Conservation (phyloP, 2,329 filamentous ascomycete genomes). For the Fusarium sp. region DNA sequence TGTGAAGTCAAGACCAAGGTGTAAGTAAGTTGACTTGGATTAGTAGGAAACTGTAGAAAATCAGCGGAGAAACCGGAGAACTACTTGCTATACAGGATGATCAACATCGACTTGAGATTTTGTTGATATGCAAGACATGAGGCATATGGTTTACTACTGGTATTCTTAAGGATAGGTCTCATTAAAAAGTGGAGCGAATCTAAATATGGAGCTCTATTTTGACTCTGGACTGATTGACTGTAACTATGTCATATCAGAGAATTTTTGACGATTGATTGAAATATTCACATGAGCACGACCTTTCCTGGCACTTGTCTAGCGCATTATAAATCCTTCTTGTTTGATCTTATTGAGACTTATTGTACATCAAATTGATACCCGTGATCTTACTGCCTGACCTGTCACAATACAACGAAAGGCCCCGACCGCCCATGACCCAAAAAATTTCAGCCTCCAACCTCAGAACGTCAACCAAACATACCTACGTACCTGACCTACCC, state of each 20-base stretch:
- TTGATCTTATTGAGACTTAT: background rate
- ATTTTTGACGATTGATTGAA: background rate
- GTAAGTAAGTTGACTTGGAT: background rate
- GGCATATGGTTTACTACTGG: background rate
- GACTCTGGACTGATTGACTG: background rate
- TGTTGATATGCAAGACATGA: background rate
- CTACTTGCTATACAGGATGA: background rate
- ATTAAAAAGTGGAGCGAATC: background rate
- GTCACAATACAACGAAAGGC: slow-evolving; percentile 30
- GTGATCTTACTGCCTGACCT: background rate
- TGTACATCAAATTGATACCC: background rate
- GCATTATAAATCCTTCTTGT: background rate
- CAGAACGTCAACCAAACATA: slow-evolving; percentile 4
- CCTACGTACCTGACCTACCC: background rate
- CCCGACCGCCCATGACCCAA: slow-evolving; percentile 13
- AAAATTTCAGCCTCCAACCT: slow-evolving; percentile 29
- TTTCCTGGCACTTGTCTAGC: background rate
- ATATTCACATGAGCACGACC: background rate
- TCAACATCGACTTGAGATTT: background rate
- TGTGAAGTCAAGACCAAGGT: background rate
- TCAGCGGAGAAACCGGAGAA: background rate
- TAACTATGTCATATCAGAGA: background rate
- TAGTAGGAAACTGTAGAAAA: background rate
- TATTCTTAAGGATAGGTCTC: background rate
- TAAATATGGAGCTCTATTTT: background rate